These are phyloP conservation scores for Hymenoscyphus albidus DNA, from an alignment of 2,329 filamentous ascomycete genomes.

Conservation along the genomic window DNA sequence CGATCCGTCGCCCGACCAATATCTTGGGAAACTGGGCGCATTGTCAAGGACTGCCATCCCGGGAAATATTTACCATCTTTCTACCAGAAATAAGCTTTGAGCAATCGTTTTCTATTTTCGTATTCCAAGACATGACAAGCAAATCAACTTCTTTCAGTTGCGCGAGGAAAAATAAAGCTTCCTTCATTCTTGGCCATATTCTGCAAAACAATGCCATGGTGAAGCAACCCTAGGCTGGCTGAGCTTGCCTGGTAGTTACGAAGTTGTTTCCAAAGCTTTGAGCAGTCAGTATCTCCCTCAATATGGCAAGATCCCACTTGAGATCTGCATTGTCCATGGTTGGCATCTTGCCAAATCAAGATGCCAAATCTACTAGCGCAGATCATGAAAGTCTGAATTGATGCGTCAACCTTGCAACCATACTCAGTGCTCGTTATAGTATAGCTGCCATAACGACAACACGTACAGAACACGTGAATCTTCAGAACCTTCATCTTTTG, in stretches of 20 bases:
- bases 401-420: neutral
- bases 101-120: conserved; percentile 1
- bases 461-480: neutral
- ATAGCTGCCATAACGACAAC: neutral
- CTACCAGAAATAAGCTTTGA: neutral
- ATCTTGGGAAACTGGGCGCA: conserved; percentile 4
- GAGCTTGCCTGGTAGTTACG: neutral
- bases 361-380: neutral
- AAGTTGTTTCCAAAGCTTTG: neutral
- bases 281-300: neutral
- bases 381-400: conserved; percentile 1
- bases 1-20: conserved; percentile 3
- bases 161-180: neutral
- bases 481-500: neutral
- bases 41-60: conserved; percentile 4
- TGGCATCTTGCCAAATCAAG: neutral
- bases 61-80: neutral
- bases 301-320: neutral
- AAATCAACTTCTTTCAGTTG: neutral
- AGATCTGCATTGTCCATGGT: neutral
- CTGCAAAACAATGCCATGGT: neutral
- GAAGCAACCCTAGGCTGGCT: neutral
- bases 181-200: neutral
- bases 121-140: neutral
- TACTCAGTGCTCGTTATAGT: neutral